Evolutionary conservation across 805 yeast species (phyloP), one percentile per base, ranked within the genome.

Genomic region (Suhomyces sp.): DNA sequence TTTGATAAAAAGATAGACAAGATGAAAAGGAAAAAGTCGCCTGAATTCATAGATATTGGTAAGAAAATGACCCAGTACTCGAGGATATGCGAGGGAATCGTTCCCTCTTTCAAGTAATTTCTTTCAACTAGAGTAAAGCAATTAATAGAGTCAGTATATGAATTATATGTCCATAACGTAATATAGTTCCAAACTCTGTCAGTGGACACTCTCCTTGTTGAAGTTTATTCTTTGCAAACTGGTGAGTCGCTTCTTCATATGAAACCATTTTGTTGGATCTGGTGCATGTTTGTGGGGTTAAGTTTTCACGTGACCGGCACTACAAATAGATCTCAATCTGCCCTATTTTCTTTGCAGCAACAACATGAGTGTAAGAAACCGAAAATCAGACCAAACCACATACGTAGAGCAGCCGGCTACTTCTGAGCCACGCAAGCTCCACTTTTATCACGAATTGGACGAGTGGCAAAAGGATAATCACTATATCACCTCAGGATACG

Each of bases 381-480:
- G 48, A 22, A 24, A 23, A 44, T 17, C 36, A 8, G 24, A 17
- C 42, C 42, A 38, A 10, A 38, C n/a, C 17, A 10, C 42, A 2
- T 38, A 38, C 5, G 42, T 38, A 19, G 42, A 38, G 24, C 42
- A 17, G 24, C 24, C 12, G 13, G n/a, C 42, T 17, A 10, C 15
- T 17, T 6, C 13, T 12, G 7, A 15, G n/a, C 24, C 46, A 5
- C 46, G 46, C 17, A 24, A 54, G 27, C 57, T 65, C 19, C 55
- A 57, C 44, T 71, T 66, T 44, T 86, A 77, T 72, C 78, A 83
- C 54, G 86, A 86, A 57, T 65, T 88, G 26, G 88, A 85, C 23
- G 79, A 70, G 13, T 87, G 94, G 94, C 91, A 86, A 62, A 74
- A 79, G 54, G 94, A 88, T 62, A 88, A 88, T 64, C 87, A 84